These are phyloP conservation scores for Mortierella sp. DNA, from an alignment of 371 early-diverging fungal species.

Conservation along the genomic window DNA sequence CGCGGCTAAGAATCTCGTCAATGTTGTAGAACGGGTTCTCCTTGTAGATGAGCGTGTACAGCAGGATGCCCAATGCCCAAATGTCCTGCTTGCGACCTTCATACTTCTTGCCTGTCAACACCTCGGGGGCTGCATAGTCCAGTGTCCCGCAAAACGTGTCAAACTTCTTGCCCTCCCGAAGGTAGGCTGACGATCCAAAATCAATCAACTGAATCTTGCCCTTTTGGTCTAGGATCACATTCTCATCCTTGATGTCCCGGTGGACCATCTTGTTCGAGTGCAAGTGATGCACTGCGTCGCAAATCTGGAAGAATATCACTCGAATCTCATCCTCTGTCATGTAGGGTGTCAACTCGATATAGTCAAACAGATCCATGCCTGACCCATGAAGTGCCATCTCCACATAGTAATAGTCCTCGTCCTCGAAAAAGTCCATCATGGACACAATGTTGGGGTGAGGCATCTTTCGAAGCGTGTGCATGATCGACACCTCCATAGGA, in stretches of 20 bases:
- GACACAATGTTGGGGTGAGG: conserved; percentile 72
- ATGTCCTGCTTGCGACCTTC: conserved; percentile 83
- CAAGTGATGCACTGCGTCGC: conserved; percentile 72
- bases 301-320: conserved; percentile 70
- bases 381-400: conserved; percentile 72
- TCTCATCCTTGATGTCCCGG: conserved; percentile 83
- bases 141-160: conserved; percentile 82
- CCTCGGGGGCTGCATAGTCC: conserved; percentile 81
- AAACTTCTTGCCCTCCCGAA: conserved; percentile 68
- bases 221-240: conserved; percentile 71
- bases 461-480: conserved; percentile 66
- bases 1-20: conserved; percentile 77
- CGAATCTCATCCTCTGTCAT: conserved; percentile 68
- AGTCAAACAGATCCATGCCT: conserved; percentile 82
- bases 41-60: conserved; percentile 83
- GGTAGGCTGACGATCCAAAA: conserved; percentile 79
- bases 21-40: conserved; percentile 87
- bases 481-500: conserved; percentile 77
- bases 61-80: conserved; percentile 85
- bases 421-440: conserved; percentile 76
- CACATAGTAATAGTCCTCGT: conserved; percentile 74
- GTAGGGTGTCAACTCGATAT: conserved; percentile 70
- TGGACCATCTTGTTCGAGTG: conserved; percentile 82
- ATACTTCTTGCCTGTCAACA: conserved; percentile 75
- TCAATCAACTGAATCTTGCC: conserved; percentile 73